These are phyloP conservation scores for Onygenales sp. DNA, from an alignment of 2,329 filamentous ascomycete genomes.

Conservation along the genomic window DNA sequence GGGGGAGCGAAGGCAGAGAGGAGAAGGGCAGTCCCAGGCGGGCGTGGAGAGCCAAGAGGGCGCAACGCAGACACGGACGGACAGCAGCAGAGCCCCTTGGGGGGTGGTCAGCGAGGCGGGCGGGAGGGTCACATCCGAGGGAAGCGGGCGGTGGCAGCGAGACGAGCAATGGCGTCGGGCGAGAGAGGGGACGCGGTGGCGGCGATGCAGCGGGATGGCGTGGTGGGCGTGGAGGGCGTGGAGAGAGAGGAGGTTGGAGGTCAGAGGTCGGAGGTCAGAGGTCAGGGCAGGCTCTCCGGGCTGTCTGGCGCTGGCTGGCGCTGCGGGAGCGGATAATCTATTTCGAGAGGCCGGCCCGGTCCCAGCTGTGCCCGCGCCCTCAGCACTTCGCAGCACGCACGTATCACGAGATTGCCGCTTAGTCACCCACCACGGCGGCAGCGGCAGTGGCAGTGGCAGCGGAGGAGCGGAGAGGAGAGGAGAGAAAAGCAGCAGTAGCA, in stretches of 20 bases:
- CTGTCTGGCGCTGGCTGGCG: background rate
- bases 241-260: background rate
- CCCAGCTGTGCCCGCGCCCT: constrained; percentile 6
- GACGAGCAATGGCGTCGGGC: background rate
- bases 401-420: constrained; percentile 5
- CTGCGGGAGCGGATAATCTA: constrained; percentile 1
- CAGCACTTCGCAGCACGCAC: constrained; percentile 9
- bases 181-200: background rate
- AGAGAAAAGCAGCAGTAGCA: too few relatives aligned
- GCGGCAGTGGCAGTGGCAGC: background rate
- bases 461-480: background rate
- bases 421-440: background rate
- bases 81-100: background rate
- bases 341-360: constrained; percentile 7
- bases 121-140: background rate
- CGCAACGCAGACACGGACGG: background rate
- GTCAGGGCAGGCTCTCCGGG: background rate
- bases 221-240: background rate
- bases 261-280: background rate
- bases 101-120: background rate
- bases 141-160: background rate
- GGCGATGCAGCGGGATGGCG: background rate
- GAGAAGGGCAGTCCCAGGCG: too few relatives aligned
- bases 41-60: constrained; percentile 1
- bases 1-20: too few relatives aligned